These are phyloP conservation scores for Coemansia sp. DNA, from an alignment of 192 early-diverging fungal species.

Conservation along the genomic window DNA sequence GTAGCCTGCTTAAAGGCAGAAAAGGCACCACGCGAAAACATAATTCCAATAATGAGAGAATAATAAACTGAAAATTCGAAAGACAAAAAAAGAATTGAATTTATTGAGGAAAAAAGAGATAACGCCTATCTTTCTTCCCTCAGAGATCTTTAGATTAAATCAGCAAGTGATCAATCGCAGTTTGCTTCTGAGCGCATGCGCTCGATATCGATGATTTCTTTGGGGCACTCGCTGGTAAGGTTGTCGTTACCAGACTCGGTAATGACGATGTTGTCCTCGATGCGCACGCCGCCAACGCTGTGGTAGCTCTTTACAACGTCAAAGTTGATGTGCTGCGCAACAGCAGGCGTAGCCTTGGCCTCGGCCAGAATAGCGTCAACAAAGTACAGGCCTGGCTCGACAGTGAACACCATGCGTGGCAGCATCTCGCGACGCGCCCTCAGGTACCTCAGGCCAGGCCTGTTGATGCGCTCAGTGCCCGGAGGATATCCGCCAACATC, in stretches of 20 bases:
- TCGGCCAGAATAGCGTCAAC: slow-evolving; percentile 76
- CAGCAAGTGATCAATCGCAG: not conserved
- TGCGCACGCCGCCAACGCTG: slow-evolving; percentile 89
- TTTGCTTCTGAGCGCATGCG: slow-evolving; percentile 36
- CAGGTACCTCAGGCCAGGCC: slow-evolving; percentile 74
- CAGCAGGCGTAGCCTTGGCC: slow-evolving; percentile 61
- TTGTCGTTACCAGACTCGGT: slow-evolving; percentile 78
- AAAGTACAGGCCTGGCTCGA: slow-evolving; percentile 96
- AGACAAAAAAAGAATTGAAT: not conserved
- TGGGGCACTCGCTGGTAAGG: slow-evolving; percentile 77
- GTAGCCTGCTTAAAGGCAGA: slow-evolving; percentile 40
- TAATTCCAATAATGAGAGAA: slow-evolving; percentile 8
- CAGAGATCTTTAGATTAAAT: not conserved
- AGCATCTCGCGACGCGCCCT: slow-evolving; percentile 76
- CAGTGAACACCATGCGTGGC: slow-evolving; percentile 86
- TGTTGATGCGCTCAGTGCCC: slow-evolving; percentile 71
- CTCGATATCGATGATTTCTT: slow-evolving; percentile 78
- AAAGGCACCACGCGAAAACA: slow-evolving; percentile 53
- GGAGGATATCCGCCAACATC: slow-evolving; percentile 79
- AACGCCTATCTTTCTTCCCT: too few relatives aligned
- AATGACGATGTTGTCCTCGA: slow-evolving; percentile 90
- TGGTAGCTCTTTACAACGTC: slow-evolving; percentile 69
- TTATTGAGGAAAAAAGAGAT: too few relatives aligned
- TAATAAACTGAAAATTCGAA: slow-evolving; percentile 8
- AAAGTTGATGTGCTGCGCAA: slow-evolving; percentile 69